A percentile compares a stretch with the other conserved stretches of the same genome.
Conservation (phyloP, 1,284 basidiomycete species). For the Apiotrichum montevideense region DNA sequence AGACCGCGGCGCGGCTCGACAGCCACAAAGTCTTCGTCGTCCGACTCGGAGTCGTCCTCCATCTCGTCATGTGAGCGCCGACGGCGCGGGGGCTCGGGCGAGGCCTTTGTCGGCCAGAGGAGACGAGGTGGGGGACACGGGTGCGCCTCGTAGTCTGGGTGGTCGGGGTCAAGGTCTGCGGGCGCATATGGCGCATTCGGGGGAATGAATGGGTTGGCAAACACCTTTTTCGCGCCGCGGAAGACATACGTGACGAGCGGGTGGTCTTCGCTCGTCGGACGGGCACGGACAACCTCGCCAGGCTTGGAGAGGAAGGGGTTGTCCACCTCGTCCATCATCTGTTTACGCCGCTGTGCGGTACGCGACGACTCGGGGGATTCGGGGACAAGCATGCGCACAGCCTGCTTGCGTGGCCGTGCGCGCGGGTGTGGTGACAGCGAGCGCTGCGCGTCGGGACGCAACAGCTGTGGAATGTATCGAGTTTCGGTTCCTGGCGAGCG, state of each 20-base stretch:
- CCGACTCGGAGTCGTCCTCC: background rate
- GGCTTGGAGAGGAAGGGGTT: slow-evolving; percentile 40
- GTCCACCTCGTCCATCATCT: slow-evolving; percentile 28
- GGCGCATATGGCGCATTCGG: slow-evolving; percentile 21
- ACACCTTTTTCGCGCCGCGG: slow-evolving; percentile 40
- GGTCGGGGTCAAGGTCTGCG: slow-evolving; percentile 25
- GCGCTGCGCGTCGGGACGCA: slow-evolving; percentile 10
- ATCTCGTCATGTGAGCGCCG: background rate
- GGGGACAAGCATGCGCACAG: slow-evolving; percentile 1
- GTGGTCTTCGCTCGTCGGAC: slow-evolving; percentile 16
- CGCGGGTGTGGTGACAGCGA: slow-evolving; percentile 11
- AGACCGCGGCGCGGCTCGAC: slow-evolving; percentile 11
- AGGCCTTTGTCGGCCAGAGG: slow-evolving; percentile 26
- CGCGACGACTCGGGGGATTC: background rate
- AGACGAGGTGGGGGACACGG: slow-evolving; percentile 37
- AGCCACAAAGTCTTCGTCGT: slow-evolving; percentile 8
- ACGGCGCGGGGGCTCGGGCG: background rate
- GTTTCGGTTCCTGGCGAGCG: slow-evolving; percentile 11
- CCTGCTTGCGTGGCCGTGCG: background rate
- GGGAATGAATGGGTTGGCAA: slow-evolving; percentile 38
- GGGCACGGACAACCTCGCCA: slow-evolving; percentile 20
- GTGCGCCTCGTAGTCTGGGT: slow-evolving; percentile 38
- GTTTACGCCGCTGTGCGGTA: background rate
- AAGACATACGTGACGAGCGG: slow-evolving; percentile 42
- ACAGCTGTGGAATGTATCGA: slow-evolving; percentile 13